Evolutionary conservation across 2,329 filamentous ascomycete genomes (phyloP).

Genomic region (Zelopaecilomyces penicillatus): DNA sequence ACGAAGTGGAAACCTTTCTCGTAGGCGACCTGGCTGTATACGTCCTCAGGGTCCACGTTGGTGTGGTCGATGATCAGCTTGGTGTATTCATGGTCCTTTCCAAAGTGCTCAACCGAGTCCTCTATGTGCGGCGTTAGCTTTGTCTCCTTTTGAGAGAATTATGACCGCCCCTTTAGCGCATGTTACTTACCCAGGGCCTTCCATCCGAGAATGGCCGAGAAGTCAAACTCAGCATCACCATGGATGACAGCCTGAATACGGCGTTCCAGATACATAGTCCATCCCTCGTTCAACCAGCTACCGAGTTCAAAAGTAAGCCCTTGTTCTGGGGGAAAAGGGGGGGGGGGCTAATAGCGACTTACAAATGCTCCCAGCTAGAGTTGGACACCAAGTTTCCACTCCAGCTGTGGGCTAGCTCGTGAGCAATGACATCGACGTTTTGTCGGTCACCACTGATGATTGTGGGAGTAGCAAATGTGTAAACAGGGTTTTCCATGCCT

Average conservation of each 20-base stretch:
- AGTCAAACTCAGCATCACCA: conserved; percentile 79
- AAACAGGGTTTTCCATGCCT: conserved; percentile 88
- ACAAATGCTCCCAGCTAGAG: conserved; percentile 75
- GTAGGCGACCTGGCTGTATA: conserved; percentile 87
- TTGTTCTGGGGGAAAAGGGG: background rate
- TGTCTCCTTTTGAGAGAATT: background rate
- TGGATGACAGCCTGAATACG: conserved; percentile 71
- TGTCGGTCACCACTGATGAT: conserved; percentile 85
- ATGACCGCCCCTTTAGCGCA: background rate
- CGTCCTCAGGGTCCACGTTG: conserved; percentile 89
- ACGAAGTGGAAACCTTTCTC: conserved; percentile 96
- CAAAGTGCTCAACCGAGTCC: conserved; percentile 71
- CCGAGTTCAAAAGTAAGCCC: background rate
- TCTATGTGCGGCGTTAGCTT: conserved; percentile 31
- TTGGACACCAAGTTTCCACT: conserved; percentile 79
- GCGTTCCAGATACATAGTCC: conserved; percentile 92
- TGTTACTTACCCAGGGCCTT: conserved; percentile 57
- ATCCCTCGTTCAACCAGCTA: conserved; percentile 68
- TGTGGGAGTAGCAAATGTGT: conserved; percentile 90
- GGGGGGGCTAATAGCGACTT: conserved; percentile 19
- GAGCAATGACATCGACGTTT: conserved; percentile 94
- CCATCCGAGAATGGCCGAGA: conserved; percentile 95
- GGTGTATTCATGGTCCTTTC: conserved; percentile 83
- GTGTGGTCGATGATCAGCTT: conserved; percentile 82
- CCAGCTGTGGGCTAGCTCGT: conserved; percentile 72